Conservation (phyloP, 345 rosid genomes). For the Firmiana major region DNA sequence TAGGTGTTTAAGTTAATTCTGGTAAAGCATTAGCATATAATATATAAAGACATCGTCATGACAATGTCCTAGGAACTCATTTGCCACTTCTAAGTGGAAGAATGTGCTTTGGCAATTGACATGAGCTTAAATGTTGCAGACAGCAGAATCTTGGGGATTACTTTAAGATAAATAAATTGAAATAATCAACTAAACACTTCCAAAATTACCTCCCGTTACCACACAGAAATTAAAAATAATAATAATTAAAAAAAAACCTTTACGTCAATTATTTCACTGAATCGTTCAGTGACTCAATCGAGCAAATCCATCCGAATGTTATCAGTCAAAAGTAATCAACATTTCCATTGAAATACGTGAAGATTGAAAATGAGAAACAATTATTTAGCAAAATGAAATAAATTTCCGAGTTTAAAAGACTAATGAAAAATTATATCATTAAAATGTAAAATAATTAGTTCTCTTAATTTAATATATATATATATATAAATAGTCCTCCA, state of each 20-base stretch:
- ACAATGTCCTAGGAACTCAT: background rate
- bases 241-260: background rate
- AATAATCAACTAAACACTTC: background rate
- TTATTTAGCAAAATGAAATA: background rate
- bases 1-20: too few species aligned
- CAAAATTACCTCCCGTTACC: background rate
- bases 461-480: too few species aligned
- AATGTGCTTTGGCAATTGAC: background rate
- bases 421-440: background rate
- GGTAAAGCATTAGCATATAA: too few species aligned
- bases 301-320: background rate
- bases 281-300: background rate
- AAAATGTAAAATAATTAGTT: background rate
- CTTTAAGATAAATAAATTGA: background rate
- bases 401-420: background rate
- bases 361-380: background rate
- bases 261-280: background rate
- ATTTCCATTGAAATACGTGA: background rate
- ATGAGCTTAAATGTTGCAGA: background rate
- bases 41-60: background rate
- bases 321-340: background rate
- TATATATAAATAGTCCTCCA: too few species aligned
- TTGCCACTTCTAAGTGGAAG: background rate
- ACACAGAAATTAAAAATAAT: background rate
- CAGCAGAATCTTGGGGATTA: background rate